Evolutionary conservation across 208 protist genomes (phyloP).

Genomic region (Herpetomonas muscarum): DNA sequence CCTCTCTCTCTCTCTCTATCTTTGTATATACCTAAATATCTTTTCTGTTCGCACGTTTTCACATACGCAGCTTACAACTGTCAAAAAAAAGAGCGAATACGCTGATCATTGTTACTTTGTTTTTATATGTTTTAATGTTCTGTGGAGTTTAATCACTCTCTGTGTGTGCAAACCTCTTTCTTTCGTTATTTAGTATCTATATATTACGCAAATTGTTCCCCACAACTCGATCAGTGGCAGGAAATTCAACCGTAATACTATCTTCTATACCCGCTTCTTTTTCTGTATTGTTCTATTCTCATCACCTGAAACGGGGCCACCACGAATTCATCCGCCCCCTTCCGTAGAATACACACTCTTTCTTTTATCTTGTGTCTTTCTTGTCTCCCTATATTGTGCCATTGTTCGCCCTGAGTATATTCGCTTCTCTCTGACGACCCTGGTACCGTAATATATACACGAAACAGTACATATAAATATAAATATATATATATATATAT

Average conservation of each 20-base stretch:
- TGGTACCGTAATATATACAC: background rate
- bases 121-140: slow-evolving; percentile 4
- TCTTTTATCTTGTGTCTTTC: slow-evolving; percentile 1
- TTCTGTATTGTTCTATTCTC: no score
- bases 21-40: no score
- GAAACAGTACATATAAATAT: background rate
- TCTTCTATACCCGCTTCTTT: no score
- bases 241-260: no score
- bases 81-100: no score
- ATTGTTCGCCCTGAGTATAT: background rate
- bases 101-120: background rate
- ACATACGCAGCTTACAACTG: no score
- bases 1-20: no score
- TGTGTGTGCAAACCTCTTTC: background rate
- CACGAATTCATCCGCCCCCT: background rate
- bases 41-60: no score
- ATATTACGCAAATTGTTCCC: no score
- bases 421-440: background rate
- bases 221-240: no score
- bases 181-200: background rate
- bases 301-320: no score
- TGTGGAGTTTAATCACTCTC: background rate
- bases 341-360: background rate
- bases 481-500: no score
- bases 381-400: background rate